Conservation (phyloP, 2,329 filamentous ascomycete species). For the Fusarium agapanthi region DNA sequence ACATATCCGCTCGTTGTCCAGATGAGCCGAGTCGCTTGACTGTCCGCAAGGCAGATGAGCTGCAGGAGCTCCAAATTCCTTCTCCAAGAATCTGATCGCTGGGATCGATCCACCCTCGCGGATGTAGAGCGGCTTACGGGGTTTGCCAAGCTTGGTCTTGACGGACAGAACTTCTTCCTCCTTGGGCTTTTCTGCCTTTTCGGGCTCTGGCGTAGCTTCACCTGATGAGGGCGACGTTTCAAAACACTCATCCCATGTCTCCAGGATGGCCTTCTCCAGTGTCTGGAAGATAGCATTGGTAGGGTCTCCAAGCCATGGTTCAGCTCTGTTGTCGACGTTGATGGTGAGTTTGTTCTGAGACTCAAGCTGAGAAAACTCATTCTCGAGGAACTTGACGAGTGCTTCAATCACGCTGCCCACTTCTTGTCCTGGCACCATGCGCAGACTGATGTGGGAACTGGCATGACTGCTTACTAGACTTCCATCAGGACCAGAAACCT, state of each 20-base stretch:
- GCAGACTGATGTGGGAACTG: constrained; percentile 86
- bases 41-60: constrained; percentile 95
- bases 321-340: constrained; percentile 89
- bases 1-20: constrained; percentile 93
- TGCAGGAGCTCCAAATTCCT: constrained; percentile 89
- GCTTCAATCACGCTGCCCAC: constrained; percentile 77
- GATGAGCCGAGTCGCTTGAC: constrained; percentile 90
- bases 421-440: constrained; percentile 93
- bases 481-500: constrained; percentile 90
- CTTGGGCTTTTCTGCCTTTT: constrained; percentile 25
- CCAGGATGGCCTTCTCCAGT: constrained; percentile 83
- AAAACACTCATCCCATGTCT: constrained; percentile 77
- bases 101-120: constrained; percentile 96
- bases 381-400: constrained; percentile 72
- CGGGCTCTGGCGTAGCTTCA: constrained; percentile 7
- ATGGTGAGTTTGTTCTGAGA: constrained; percentile 84
- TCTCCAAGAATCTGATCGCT: constrained; percentile 91
- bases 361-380: constrained; percentile 76
- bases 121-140: constrained; percentile 84
- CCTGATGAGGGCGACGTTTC: constrained; percentile 34
- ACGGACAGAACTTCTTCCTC: constrained; percentile 29
- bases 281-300: constrained; percentile 91
- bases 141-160: constrained; percentile 40
- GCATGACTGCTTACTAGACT: constrained; percentile 92
- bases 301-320: constrained; percentile 95